Evolutionary conservation across 108 stramenopile genomes (phyloP).

Genomic region (Fragilariopsis cylindrus): DNA sequence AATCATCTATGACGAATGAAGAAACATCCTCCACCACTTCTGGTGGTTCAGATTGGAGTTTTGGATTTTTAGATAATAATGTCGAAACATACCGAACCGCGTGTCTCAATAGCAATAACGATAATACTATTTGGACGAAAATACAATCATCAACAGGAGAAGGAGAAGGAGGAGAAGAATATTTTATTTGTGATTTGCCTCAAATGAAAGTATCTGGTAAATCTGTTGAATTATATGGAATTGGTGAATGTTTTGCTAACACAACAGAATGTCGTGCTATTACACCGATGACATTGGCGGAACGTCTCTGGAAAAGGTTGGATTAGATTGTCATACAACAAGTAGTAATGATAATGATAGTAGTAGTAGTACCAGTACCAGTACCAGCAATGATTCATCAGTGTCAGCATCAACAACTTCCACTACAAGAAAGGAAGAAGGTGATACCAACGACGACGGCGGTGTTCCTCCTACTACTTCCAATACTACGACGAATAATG

Average conservation of each 20-base stretch:
- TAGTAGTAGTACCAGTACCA: no score
- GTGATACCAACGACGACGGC: not conserved
- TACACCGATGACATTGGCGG: not conserved
- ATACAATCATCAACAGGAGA: not conserved
- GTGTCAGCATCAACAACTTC: not conserved
- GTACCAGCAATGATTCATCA: no score
- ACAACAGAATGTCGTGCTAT: not conserved
- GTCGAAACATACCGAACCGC: not conserved
- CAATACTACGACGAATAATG: not conserved
- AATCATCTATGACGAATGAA: no score
- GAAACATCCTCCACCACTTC: no score
- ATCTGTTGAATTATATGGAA: not conserved
- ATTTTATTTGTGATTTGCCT: not conserved
- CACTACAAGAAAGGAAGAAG: not conserved
- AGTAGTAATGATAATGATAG: not conserved
- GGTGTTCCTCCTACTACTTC: not conserved
- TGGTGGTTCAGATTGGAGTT: not conserved
- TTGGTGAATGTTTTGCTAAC: slow-evolving; percentile 11
- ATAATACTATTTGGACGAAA: not conserved
- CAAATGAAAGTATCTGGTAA: not conserved
- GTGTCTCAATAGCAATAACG: not conserved
- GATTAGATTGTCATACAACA: not conserved
- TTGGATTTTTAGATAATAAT: not conserved
- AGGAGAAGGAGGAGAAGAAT: not conserved
- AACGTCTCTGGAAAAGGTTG: not conserved